Conservation (phyloP, 495 filamentous ascomycete species). For the Aspergillus asperescens region DNA sequence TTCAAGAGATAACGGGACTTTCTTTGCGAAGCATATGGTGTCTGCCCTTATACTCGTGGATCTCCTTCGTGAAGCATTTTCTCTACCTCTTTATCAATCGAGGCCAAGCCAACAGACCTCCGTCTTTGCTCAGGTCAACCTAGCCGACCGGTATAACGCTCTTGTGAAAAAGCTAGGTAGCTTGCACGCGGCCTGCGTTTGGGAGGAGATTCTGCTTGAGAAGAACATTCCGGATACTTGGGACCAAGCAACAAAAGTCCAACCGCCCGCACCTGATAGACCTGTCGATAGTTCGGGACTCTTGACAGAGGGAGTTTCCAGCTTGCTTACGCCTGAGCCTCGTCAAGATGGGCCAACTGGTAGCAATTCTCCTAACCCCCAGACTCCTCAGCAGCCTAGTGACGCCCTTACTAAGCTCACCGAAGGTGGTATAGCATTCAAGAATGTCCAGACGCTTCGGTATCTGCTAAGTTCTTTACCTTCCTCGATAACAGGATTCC, state of each 20-base stretch:
- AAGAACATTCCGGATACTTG: slow-evolving; percentile 61
- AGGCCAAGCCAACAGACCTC: slow-evolving; percentile 48
- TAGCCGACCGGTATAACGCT: slow-evolving; percentile 69
- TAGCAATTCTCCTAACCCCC: slow-evolving; percentile 19
- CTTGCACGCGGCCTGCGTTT: slow-evolving; percentile 69
- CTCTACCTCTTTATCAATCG: slow-evolving; percentile 56
- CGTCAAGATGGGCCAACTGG: slow-evolving; percentile 19
- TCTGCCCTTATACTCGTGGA: slow-evolving; percentile 67
- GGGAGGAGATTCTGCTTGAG: slow-evolving; percentile 74
- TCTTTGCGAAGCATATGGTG: slow-evolving; percentile 69
- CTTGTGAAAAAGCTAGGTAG: slow-evolving; percentile 67
- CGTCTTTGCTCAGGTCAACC: slow-evolving; percentile 65
- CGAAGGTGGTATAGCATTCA: slow-evolving; percentile 54
- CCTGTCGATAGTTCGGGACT: slow-evolving; percentile 34
- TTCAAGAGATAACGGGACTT: slow-evolving; percentile 57
- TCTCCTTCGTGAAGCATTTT: slow-evolving; percentile 67
- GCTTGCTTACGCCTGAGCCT: slow-evolving; percentile 13
- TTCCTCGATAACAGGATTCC: slow-evolving; percentile 65
- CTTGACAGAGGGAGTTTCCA: slow-evolving; percentile 15
- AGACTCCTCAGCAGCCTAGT: slow-evolving; percentile 32
- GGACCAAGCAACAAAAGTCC: slow-evolving; percentile 57
- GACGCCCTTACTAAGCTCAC: slow-evolving; percentile 36
- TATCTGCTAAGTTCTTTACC: slow-evolving; percentile 72
- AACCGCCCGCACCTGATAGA: slow-evolving; percentile 44
- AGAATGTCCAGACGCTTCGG: slow-evolving; percentile 71